Percentiles rank a stretch among this genome's conserved stretches.
phyloP scores from a whole-genome alignment of 2,329 filamentous ascomycete species.

The Ceratocystiopsis sp. region DNA sequence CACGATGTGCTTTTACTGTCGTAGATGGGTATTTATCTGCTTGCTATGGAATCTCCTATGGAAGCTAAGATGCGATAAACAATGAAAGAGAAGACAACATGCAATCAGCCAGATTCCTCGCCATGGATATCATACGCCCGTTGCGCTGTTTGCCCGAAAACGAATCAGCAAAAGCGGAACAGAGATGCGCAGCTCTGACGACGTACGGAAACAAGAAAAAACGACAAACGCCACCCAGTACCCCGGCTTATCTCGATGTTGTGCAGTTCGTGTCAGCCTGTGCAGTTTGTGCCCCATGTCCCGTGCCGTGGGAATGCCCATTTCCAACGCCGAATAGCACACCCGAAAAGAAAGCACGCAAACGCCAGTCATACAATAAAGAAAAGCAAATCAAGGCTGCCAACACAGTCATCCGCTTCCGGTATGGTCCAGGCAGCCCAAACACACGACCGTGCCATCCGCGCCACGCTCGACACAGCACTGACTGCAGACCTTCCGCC shows the following conservation, averaged over 20 bases:
- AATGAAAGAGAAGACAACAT: too few species aligned
- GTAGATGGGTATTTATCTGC: not conserved
- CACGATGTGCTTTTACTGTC: too few species aligned
- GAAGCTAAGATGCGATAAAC: not conserved
- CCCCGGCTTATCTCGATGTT: too few species aligned
- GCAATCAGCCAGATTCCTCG: too few species aligned
- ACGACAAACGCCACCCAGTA: too few species aligned
- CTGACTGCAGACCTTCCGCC: conserved; percentile 43
- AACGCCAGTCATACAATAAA: not conserved
- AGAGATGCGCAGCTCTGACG: too few species aligned
- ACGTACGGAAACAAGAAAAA: too few species aligned
- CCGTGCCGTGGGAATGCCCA: too few species aligned
- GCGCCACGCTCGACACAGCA: conserved; percentile 50
- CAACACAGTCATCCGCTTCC: conserved; percentile 4
- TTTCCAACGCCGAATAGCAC: not conserved
- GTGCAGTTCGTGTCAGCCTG: not conserved
- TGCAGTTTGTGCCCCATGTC: too few species aligned
- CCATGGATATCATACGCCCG: too few species aligned
- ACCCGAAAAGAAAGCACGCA: not conserved
- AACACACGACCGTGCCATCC: conserved; percentile 49
- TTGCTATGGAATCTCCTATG: not conserved
- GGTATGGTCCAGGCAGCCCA: conserved; percentile 35
- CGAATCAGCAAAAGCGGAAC: too few species aligned
- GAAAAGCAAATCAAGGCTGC: not conserved
- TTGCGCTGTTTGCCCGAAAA: too few species aligned